A percentile compares a stretch with the other conserved stretches of the same genome.
These are phyloP conservation scores for Mycena albidolilacea DNA, from an alignment of 768 basidiomycete species.

Conservation along the genomic window DNA sequence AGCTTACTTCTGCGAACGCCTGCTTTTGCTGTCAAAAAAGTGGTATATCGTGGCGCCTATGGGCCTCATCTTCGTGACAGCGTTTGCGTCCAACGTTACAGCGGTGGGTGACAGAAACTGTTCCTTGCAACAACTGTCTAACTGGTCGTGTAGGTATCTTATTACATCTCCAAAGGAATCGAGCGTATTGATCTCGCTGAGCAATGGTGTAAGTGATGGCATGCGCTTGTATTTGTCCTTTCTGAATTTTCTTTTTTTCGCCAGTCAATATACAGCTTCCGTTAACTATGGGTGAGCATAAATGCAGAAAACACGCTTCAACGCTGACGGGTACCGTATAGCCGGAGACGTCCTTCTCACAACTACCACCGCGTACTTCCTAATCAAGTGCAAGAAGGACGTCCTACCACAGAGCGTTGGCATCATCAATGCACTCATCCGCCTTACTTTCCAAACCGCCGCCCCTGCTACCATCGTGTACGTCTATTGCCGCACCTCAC, in stretches of 20 bases:
- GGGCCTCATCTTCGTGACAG: not conserved
- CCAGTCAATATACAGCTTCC: slow-evolving; percentile 1
- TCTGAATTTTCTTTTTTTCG: not conserved
- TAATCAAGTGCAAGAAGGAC: slow-evolving; percentile 44
- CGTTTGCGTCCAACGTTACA: not conserved
- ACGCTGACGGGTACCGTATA: slow-evolving; percentile 13
- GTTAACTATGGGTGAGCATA: not conserved
- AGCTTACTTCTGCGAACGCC: slow-evolving; percentile 10
- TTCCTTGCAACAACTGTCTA: not conserved
- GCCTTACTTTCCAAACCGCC: slow-evolving; percentile 48
- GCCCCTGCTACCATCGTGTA: slow-evolving; percentile 52
- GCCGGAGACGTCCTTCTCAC: slow-evolving; percentile 49
- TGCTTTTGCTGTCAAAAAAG: slow-evolving; percentile 8
- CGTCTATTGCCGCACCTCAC: not conserved
- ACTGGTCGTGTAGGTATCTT: not conserved
- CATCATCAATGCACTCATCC: slow-evolving; percentile 46
- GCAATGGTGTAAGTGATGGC: slow-evolving; percentile 3
- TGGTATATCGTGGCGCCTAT: slow-evolving; percentile 6
- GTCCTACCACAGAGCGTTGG: slow-evolving; percentile 49
- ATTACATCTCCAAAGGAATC: not conserved
- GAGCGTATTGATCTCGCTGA: not conserved
- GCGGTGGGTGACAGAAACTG: not conserved
- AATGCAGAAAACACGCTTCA: not conserved
- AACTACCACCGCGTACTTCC: slow-evolving; percentile 44
- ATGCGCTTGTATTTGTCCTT: not conserved